Evolutionary conservation across 495 filamentous ascomycete species (phyloP), one percentile per base, ranked within the genome.

Genomic region (Beverwykella pulmonaria): DNA sequence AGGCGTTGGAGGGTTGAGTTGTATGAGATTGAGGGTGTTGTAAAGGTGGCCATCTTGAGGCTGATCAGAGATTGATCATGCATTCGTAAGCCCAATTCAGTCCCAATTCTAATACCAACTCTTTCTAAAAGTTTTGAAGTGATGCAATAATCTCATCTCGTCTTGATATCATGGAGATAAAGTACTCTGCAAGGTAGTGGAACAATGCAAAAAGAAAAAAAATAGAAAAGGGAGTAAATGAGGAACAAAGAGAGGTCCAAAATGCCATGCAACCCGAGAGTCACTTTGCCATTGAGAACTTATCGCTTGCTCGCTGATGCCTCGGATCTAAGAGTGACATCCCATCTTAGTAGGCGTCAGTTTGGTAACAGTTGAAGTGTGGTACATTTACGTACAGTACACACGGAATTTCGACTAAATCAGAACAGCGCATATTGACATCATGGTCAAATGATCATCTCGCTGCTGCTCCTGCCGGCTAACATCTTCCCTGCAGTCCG

Each of bases 241-340:
- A 44, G 39, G 15, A 15, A 44, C 39, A 9, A 44, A n/a, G 3
- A 12, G 15, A 44, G 9, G 17, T 44, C 39, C 3, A 44, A 44
- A 44, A 44, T 10, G 39, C 6, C 5, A 3, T 44, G 39, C 15
- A 44, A 44, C 6, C 8, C 17, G 39, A 44, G 39, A 14, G 39
- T n/a, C 30, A 34, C 30, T 34, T 34, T 34, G 30, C 30, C 30
- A 34, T 34, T 34, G 30, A 4, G 39, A 44, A 44, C 6, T 44
- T n/a, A 15, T 7, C 39, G 15, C 15, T 14, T 12, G 32, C 46
- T 59, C 63, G 63, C 63, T 46, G 63, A 65, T 65, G 53, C 26
- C 63, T 65, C 63, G 63, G 63, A 65, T 65, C 63, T 65, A 10
- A 52, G 47, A 59, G 29, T 44, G 39, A 12, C 5, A 2, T 44